These are phyloP conservation scores for Mortierella sp. DNA, from an alignment of 371 early-diverging fungal genomes.

Conservation along the genomic window DNA sequence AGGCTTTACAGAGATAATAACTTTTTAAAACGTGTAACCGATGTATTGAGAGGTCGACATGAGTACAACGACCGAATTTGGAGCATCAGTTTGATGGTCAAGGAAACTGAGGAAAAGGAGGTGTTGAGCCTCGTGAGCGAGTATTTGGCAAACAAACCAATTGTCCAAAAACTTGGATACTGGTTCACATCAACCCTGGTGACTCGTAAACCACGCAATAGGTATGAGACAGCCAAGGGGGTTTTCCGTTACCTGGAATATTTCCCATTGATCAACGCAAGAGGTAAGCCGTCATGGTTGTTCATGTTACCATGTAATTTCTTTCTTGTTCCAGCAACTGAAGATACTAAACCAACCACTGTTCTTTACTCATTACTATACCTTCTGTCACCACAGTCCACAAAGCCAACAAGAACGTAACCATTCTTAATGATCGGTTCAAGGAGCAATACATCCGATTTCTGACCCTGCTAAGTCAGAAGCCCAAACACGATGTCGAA, in stretches of 20 bases:
- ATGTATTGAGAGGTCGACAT: constrained; percentile 31
- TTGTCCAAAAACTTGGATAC: constrained; percentile 31
- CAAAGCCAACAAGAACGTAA: constrained; percentile 32
- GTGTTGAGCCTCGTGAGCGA: constrained; percentile 24
- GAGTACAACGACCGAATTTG: constrained; percentile 45
- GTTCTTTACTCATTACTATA: constrained; percentile 19
- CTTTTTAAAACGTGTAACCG: constrained; percentile 31
- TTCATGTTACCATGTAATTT: neutral
- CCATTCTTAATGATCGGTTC: constrained; percentile 61
- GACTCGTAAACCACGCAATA: constrained; percentile 16
- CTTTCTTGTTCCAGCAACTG: neutral
- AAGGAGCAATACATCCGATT: constrained; percentile 60
- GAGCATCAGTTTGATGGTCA: constrained; percentile 42
- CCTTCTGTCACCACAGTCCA: constrained; percentile 35
- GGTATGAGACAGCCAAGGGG: neutral
- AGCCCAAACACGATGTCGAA: constrained; percentile 31
- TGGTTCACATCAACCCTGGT: constrained; percentile 62
- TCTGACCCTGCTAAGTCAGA: constrained; percentile 59
- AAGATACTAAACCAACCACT: neutral
- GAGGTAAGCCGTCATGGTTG: constrained; percentile 53
- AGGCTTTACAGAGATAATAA: constrained; percentile 22
- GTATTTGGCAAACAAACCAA: constrained; percentile 45
- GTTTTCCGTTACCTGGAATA: constrained; percentile 60
- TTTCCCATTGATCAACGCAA: constrained; percentile 66
- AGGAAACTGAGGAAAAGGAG: neutral